Conservation (phyloP, 371 early-diverging fungal genomes). For the Apophysomyces variabilis region DNA sequence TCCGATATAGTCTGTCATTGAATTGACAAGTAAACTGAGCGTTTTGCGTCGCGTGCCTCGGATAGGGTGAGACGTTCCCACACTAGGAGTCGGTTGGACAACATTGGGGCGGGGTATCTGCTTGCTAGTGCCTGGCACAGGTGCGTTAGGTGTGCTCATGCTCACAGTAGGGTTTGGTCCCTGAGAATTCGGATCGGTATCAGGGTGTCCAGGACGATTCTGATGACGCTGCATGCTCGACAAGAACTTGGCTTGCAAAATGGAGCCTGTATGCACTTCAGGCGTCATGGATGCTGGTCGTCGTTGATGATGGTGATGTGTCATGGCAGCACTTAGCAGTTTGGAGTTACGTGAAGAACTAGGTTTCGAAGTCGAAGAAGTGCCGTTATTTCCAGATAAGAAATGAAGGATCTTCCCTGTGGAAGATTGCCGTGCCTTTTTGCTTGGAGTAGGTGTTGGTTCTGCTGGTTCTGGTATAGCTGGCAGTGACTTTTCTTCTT, state of each 20-base stretch:
- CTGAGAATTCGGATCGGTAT: neutral
- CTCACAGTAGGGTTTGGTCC: constrained; percentile 15
- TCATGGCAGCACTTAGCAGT: neutral
- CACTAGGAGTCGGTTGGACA: constrained; percentile 22
- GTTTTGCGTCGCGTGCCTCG: constrained; percentile 63
- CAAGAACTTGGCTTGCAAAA: constrained; percentile 50
- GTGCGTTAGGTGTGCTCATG: constrained; percentile 31
- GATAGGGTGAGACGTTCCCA: constrained; percentile 29
- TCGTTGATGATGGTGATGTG: neutral
- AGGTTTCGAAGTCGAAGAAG: constrained; percentile 23
- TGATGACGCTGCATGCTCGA: constrained; percentile 41
- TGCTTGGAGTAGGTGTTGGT: constrained; percentile 16
- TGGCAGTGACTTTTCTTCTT: neutral
- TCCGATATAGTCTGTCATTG: constrained; percentile 39
- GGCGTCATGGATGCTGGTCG: constrained; percentile 12
- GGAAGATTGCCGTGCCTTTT: constrained; percentile 21
- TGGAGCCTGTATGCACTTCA: constrained; percentile 25
- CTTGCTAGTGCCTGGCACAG: constrained; percentile 39
- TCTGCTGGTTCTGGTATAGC: neutral
- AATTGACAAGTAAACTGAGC: constrained; percentile 55
- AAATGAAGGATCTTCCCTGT: constrained; percentile 39
- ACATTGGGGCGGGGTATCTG: constrained; percentile 24
- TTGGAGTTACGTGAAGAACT: constrained; percentile 10
- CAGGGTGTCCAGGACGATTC: constrained; percentile 2
- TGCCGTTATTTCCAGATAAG: constrained; percentile 33